Conservation (phyloP, 73 alveolate species). For the Uronychia setigera region DNA sequence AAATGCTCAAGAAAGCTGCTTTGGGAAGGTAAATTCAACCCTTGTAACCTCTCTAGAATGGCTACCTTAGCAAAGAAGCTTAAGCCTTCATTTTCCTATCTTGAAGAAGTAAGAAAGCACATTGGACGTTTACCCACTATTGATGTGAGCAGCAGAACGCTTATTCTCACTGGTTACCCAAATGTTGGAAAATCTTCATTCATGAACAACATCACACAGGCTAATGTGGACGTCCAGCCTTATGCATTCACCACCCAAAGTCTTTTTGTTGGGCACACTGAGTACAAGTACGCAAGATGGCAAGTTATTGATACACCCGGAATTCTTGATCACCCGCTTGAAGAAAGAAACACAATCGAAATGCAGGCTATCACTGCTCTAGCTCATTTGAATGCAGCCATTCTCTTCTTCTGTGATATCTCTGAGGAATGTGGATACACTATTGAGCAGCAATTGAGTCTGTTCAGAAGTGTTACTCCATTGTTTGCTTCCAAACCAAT, state of each 20-base stretch:
- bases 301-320: conserved; percentile 99
- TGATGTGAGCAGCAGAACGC: conserved; percentile 97
- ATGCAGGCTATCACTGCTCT: conserved; percentile 99
- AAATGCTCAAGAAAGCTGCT: conserved; percentile 98
- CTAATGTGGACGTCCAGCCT: conserved; percentile 95
- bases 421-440: conserved; percentile 99
- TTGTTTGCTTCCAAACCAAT: conserved; percentile 97
- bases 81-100: conserved; percentile 93
- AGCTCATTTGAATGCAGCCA: conserved; percentile 95
- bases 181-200: conserved; percentile 99
- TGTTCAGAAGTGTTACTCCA: conserved; percentile 96
- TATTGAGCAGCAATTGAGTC: conserved; percentile 87
- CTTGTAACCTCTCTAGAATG: conserved; percentile 70
- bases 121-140: conserved; percentile 98
- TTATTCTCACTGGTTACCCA: conserved; percentile 98
- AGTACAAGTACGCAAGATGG: conserved; percentile 98
- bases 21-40: conserved; percentile 63
- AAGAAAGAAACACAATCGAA: conserved; percentile 99
- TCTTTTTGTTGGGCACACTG: conserved; percentile 99
- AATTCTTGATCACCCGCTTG: conserved; percentile 96
- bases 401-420: conserved; percentile 98
- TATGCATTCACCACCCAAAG: conserved; percentile 99
- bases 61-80: conserved; percentile 98
- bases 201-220: conserved; percentile 97
- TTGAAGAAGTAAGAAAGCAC: conserved; percentile 99